A percentile compares a stretch with the other conserved stretches of the same genome.
phyloP scores from a whole-genome alignment of 768 basidiomycete species.

The Boletus subparvulus region DNA sequence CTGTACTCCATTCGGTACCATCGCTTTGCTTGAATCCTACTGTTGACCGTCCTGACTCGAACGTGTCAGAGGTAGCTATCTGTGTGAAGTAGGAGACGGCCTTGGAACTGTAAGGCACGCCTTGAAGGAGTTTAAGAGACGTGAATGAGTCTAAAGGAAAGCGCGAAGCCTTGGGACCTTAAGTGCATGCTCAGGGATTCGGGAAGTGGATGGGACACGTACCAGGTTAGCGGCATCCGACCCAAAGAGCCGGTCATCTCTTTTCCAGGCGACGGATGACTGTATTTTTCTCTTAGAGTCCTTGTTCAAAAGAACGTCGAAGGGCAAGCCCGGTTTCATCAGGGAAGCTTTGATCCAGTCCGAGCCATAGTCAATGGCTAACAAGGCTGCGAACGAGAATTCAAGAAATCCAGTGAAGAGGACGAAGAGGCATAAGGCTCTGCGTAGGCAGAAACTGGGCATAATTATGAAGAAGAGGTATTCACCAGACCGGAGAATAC shows the following conservation, averaged over 20 bases:
- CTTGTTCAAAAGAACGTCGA: slow-evolving; percentile 94
- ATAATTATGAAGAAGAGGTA: slow-evolving; percentile 16
- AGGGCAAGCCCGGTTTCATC: slow-evolving; percentile 91
- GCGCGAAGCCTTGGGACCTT: slow-evolving; percentile 69
- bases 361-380: slow-evolving; percentile 97
- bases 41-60: slow-evolving; percentile 58
- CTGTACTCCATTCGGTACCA: slow-evolving; percentile 72
- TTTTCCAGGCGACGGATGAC: slow-evolving; percentile 88
- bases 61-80: slow-evolving; percentile 53
- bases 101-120: slow-evolving; percentile 59
- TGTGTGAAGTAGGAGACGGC: slow-evolving; percentile 56
- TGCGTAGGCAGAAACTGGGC: slow-evolving; percentile 25
- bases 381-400: slow-evolving; percentile 65
- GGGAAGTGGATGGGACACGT: slow-evolving; percentile 32
- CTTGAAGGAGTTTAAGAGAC: slow-evolving; percentile 82
- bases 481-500: slow-evolving; percentile 15
- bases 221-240: slow-evolving; percentile 87
- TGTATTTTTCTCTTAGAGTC: slow-evolving; percentile 97
- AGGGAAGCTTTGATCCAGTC: slow-evolving; percentile 97
- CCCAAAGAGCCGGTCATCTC: slow-evolving; percentile 85
- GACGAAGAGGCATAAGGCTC: slow-evolving; percentile 25
- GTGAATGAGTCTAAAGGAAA: slow-evolving; percentile 88
- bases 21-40: slow-evolving; percentile 59
- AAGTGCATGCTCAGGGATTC: neutral
- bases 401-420: slow-evolving; percentile 25